Base-by-base conservation (phyloP, 345 rosid genomes). In the Litchi chinensis region DNA sequence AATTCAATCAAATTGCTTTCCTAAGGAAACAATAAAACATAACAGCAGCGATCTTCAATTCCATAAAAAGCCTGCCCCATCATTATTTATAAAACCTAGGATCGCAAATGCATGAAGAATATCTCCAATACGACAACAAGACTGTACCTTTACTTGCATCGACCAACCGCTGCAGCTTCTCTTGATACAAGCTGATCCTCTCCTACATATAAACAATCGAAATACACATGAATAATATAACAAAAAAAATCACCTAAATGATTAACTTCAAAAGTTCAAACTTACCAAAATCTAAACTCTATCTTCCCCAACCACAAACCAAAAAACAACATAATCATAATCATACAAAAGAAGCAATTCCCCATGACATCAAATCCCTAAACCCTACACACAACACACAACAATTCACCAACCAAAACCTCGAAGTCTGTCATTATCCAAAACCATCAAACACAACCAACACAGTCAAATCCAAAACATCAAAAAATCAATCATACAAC, bases 101-200 rank as follows among this genome's bases (percentile, higher is more conserved):
- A 28, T 15, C 5, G 0, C 10, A 46, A 46, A 26, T 41, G 69
- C 40, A 62, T 62, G 24, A 66, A 81, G 10, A 73, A 32, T 10
- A 64, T 39, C 16, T 56, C 48, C 21, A 54, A 65, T 57, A 81
- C 57, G 48, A 48, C 48, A 32, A 65, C 75, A 59, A 71, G 52
- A 50, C 5, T 63, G 71, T 80, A 96, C 99, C 98, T 92, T 91
- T 90, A 76, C 91, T 91, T 71, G 85, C 87, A 85, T 89, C 89
- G 62, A 86, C 8, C 64, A 83, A 81, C 46, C 85, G 84, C 74
- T 89, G 89, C 18, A 94, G 76, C 70, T 97, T 94, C 76, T 87
- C 95, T 74, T 89, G 83, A 46, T 94, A 96, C 85, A 91, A 85
- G 71, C 86, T 82, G 70, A 97, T 66, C 77, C 98, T 82, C 85